Percentiles rank a stretch among this genome's conserved stretches.
These are phyloP conservation scores for Aspergillus carbonarius DNA, from an alignment of 2,329 filamentous ascomycete species.

Conservation along the genomic window DNA sequence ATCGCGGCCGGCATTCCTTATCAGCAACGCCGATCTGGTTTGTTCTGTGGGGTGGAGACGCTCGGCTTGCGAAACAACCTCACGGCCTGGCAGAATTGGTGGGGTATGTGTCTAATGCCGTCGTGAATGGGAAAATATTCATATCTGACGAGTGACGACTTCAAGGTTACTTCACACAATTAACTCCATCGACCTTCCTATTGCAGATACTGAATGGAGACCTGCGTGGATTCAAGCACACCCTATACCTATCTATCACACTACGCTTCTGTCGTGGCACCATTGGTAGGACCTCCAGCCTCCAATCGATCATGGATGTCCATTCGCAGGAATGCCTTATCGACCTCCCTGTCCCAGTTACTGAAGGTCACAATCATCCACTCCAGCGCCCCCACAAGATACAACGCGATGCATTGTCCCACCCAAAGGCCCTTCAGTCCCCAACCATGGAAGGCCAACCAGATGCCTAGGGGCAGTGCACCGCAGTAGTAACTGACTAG, in stretches of 20 bases:
- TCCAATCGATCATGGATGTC: slow-evolving; percentile 47
- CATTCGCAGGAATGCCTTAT: slow-evolving; percentile 69
- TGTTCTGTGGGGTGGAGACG: background rate
- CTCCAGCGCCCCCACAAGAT: slow-evolving; percentile 73
- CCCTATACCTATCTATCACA: slow-evolving; percentile 27
- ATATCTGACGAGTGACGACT: too few relatives aligned
- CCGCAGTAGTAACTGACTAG: slow-evolving; percentile 80
- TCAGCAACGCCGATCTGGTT: background rate
- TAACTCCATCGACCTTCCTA: slow-evolving; percentile 21
- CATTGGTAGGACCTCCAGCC: slow-evolving; percentile 12
- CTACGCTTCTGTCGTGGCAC: slow-evolving; percentile 3
- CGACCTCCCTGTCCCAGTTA: slow-evolving; percentile 73
- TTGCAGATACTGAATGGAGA: slow-evolving; percentile 49
- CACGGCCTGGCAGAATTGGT: too few relatives aligned
- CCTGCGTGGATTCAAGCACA: background rate
- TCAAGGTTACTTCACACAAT: background rate
- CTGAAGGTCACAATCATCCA: slow-evolving; percentile 78
- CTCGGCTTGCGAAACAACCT: background rate
- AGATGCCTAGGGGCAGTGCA: slow-evolving; percentile 77
- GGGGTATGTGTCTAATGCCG: background rate
- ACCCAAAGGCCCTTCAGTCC: slow-evolving; percentile 78
- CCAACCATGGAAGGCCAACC: slow-evolving; percentile 83
- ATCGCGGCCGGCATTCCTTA: background rate
- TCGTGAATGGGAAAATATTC: too few relatives aligned
- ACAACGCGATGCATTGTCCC: slow-evolving; percentile 77